Base-by-base conservation (phyloP, 1,139 yeast genomes). In the Magnusiomyces suaveolens region DNA sequence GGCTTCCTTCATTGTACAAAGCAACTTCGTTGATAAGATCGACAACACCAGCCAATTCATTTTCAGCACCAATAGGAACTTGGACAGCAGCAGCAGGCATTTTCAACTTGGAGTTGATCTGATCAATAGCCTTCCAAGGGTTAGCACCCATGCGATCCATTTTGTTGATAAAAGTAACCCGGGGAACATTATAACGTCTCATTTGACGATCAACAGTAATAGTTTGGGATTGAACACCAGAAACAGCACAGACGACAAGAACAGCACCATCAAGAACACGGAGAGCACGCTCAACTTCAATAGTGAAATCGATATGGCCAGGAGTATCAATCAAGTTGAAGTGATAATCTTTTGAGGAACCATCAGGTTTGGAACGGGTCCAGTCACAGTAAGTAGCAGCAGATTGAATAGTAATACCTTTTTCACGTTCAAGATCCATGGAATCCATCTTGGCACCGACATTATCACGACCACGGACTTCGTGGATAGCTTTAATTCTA, bases 141-240 rank as follows among this genome's bases (percentile, higher is more conserved):
- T 90, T 84, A 56, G 98, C 89, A 61, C 98, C 98, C 96, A 92
- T 88, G 69, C 98, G 83, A 72, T 92, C 98, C 97, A 92, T 90
- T 75, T 92, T 92, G 75, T 92, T 92, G 70, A 92, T 86, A 66
- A 92, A 94, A 14, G 98, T 92, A 56, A 94, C 79, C 69, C 98
- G 82, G 56, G 98, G 98, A 66, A 92, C 96, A 69, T 92, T 89
- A 72, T 92, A 94, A 69, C 98, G 84, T 66, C 96, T 83, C 98
- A 94, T 94, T 75, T 92, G 98, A 70, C 98, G 84, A 71, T 92
- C 98, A 52, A 92, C 98, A 51, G 98, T 92, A 58, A 92, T 96
- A 20, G 98, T 92, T 73, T 92, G 98, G 6, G 96, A 88, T 73
- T 92, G 98, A 52, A 92, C 98, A 67, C 98, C 98, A 36, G 95